Evolutionary conservation across 2,329 filamentous ascomycete genomes (phyloP).

Genomic region (Knoxdaviesia capensis): DNA sequence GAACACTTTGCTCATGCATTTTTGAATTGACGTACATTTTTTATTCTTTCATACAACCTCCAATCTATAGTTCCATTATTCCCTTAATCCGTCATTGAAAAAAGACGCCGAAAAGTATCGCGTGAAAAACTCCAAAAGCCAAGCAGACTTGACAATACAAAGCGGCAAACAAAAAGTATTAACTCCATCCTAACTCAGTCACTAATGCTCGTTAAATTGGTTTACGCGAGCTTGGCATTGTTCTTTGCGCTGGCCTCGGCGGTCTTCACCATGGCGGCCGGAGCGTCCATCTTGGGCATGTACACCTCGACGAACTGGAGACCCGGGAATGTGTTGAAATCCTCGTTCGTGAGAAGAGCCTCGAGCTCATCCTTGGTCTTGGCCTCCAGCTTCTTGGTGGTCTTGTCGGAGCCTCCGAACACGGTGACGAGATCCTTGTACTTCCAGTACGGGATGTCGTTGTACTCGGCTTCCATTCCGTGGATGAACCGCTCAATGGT

Average conservation of each 20-base stretch:
- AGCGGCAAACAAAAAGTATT: not conserved
- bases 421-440: conserved; percentile 46
- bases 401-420: conserved; percentile 40
- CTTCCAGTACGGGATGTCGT: conserved; percentile 61
- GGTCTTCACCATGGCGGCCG: conserved; percentile 46
- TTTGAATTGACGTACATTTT: no score
- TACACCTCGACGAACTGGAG: conserved; percentile 64
- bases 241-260: conserved; percentile 49
- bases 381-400: conserved; percentile 42
- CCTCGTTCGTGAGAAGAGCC: conserved; percentile 38
- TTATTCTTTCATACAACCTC: not conserved
- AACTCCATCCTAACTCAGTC: not conserved
- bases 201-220: not conserved
- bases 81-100: not conserved
- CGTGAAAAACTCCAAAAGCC: no score
- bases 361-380: conserved; percentile 51
- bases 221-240: conserved; percentile 29
- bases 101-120: no score
- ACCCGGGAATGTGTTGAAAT: conserved; percentile 36
- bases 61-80: not conserved
- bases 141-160: not conserved
- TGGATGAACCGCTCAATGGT: conserved; percentile 83
- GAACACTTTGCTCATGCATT: no score
- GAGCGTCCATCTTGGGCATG: conserved; percentile 64
- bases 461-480: conserved; percentile 60